Evolutionary conservation across 2,329 filamentous ascomycete species (phyloP).

Genomic region (Purpureocillium lavendulum): DNA sequence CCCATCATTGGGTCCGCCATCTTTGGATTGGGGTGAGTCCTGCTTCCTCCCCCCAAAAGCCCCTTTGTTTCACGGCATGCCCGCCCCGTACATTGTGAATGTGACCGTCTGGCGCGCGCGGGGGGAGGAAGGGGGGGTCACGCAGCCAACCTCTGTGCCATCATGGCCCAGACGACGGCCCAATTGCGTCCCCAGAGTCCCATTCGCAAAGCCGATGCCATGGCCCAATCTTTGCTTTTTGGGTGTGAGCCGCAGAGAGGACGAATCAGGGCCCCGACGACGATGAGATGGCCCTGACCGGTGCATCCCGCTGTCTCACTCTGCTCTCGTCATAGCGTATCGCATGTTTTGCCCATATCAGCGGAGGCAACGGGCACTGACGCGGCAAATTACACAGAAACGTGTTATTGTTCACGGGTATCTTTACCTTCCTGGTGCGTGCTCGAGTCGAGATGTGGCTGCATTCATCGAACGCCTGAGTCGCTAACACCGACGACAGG

Average conservation of each 20-base stretch:
- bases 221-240: not conserved
- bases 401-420: constrained; percentile 70
- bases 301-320: too few relatives aligned
- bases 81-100: too few relatives aligned
- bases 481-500: constrained; percentile 25
- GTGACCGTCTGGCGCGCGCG: too few relatives aligned
- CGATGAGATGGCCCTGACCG: not conserved
- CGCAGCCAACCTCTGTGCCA: too few relatives aligned
- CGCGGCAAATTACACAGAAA: constrained; percentile 37
- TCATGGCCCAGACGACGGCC: too few relatives aligned
- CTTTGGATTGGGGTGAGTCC: constrained; percentile 64
- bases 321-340: not conserved
- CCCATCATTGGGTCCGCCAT: constrained; percentile 65
- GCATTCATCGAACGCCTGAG: too few relatives aligned
- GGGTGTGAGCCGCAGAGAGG: not conserved
- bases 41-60: not conserved
- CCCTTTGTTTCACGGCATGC: constrained; percentile 4
- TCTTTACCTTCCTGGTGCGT: constrained; percentile 80
- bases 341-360: not conserved
- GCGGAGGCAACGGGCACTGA: constrained; percentile 14
- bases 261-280: not conserved
- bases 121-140: too few relatives aligned
- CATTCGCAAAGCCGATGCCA: not conserved
- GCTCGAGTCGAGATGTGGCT: not conserved
- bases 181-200: not conserved